phyloP scores from a whole-genome alignment of 306 rosid species.

The Medicago ruthenica region DNA sequence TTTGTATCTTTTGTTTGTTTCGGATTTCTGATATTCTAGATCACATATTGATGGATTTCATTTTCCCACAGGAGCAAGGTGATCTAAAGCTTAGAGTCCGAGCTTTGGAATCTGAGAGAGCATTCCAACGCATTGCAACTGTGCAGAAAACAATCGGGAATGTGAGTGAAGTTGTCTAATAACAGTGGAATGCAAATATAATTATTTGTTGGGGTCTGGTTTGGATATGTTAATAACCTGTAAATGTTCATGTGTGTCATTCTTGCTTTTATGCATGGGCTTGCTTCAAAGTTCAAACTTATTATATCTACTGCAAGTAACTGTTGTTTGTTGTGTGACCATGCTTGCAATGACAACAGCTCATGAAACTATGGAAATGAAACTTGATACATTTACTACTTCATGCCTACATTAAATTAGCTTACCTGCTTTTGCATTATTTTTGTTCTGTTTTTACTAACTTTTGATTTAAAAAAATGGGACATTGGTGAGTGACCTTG shows the following conservation, averaged over 20 bases:
- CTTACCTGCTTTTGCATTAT: slow-evolving; percentile 6
- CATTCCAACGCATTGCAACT: slow-evolving; percentile 94
- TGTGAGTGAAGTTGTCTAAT: slow-evolving; percentile 69
- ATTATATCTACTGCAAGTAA: slow-evolving; percentile 27
- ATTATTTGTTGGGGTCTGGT: slow-evolving; percentile 21
- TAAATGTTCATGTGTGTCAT: slow-evolving; percentile 37
- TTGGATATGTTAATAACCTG: slow-evolving; percentile 33
- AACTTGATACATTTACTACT: slow-evolving; percentile 8
- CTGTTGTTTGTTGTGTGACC: slow-evolving; percentile 4
- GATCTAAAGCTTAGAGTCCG: slow-evolving; percentile 97
- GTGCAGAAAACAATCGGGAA: slow-evolving; percentile 89
- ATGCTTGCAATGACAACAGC: slow-evolving; percentile 23
- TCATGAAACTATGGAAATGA: slow-evolving; percentile 25
- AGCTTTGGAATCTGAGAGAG: slow-evolving; percentile 94
- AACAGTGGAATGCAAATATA: slow-evolving; percentile 22
- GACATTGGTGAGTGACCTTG: slow-evolving; percentile 32
- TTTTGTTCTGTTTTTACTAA: slow-evolving; percentile 17
- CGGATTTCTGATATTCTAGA: slow-evolving; percentile 27
- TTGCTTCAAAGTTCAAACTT: slow-evolving; percentile 31
- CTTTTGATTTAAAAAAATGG: not conserved
- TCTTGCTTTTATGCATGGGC: slow-evolving; percentile 20
- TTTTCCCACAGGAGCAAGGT: slow-evolving; percentile 89
- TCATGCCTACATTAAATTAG: slow-evolving; percentile 1
- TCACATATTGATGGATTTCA: slow-evolving; percentile 28
- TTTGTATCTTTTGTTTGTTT: slow-evolving; percentile 38